Conservation (phyloP, 768 basidiomycete species). For the Pleurotus eryngii region DNA sequence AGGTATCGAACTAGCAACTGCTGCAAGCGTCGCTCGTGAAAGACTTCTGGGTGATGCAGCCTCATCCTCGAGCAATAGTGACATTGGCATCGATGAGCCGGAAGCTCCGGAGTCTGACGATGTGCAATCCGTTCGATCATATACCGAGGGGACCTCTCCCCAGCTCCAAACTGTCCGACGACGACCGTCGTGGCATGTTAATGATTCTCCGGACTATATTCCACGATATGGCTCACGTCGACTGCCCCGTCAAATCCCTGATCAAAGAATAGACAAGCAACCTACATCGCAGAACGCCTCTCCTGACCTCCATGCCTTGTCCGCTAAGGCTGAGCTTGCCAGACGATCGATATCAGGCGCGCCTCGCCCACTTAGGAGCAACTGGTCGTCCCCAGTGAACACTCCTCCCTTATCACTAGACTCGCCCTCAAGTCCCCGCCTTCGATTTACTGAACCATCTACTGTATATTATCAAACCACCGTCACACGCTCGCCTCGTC, state of each 20-base stretch:
- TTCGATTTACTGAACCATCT: slow-evolving; percentile 39
- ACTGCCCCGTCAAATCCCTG: slow-evolving; percentile 16
- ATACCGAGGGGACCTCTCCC: slow-evolving; percentile 43
- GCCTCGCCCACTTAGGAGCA: slow-evolving; percentile 35
- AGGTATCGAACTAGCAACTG: slow-evolving; percentile 66
- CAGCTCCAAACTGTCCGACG: slow-evolving; percentile 30
- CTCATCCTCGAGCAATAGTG: slow-evolving; percentile 63
- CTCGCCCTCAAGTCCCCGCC: slow-evolving; percentile 31
- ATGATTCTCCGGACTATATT: slow-evolving; percentile 12
- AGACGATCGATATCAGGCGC: slow-evolving; percentile 44
- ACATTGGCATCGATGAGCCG: slow-evolving; percentile 65
- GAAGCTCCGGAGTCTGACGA: slow-evolving; percentile 67
- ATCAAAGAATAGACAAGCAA: slow-evolving; percentile 20
- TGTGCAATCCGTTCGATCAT: slow-evolving; percentile 64
- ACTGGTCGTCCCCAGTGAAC: slow-evolving; percentile 35
- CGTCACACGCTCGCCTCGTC: slow-evolving; percentile 43
- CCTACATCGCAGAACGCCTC: slow-evolving; percentile 17
- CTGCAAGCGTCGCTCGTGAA: slow-evolving; percentile 58
- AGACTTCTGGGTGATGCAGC: slow-evolving; percentile 34
- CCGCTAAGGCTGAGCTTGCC: slow-evolving; percentile 34
- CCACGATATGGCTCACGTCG: slow-evolving; percentile 8
- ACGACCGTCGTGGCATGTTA: slow-evolving; percentile 46
- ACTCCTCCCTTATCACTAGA: slow-evolving; percentile 47
- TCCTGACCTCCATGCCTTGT: slow-evolving; percentile 20
- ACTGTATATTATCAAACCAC: slow-evolving; percentile 72